Base-by-base conservation (phyloP, 225 moss, liverwort and hornwort species). In the Polytrichum formosum region DNA sequence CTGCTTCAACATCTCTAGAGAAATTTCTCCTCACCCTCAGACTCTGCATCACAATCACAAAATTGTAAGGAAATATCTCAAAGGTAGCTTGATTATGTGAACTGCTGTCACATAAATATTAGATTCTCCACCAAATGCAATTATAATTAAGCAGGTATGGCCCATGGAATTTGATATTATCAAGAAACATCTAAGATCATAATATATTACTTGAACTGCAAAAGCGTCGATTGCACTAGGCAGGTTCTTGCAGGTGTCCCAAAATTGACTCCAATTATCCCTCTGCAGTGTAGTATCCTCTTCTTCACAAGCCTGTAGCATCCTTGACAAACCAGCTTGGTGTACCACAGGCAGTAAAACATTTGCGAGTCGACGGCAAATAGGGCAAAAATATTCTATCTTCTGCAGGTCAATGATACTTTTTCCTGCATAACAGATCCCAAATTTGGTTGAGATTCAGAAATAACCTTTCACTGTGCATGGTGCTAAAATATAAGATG, bases 341-440 rank as follows among this genome's bases (percentile, higher is more conserved):
- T 85, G 89, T 64, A 96, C 88, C 74, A 87, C 86, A 75, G 97
- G 97, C 35, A 97, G 87, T 30, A 97, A 77, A 33, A 82, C 97
- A 84, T 97, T 97, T 76, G 97, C 92, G 59, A 97, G 75, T 55
- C 97, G 92, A 61, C 97, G 97, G 76, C 97, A 97, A 63, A 92
- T 91, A 30, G 97, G 97, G 75, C 97, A 97, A 54, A 97, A 91
- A 73, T 94, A 97, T 74, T 97, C 97, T 74, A 69, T 70, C 67
- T 82, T 91, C 28, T 53, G 72, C 67, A 94, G 86, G 26, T 97
- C 94, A 68, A 97, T 87, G 23, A 97, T 88, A 31, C 85, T 89
- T 73, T 90, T 92, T 67, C 96, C 96, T 96, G 87, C 65, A 30
- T 73, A 23, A 71, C 33, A 33, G 26, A n/a, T 29, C 23, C 35